Evolutionary conservation across 257 asterid genomes (phyloP).

Genomic region (Cruciata laevipes): DNA sequence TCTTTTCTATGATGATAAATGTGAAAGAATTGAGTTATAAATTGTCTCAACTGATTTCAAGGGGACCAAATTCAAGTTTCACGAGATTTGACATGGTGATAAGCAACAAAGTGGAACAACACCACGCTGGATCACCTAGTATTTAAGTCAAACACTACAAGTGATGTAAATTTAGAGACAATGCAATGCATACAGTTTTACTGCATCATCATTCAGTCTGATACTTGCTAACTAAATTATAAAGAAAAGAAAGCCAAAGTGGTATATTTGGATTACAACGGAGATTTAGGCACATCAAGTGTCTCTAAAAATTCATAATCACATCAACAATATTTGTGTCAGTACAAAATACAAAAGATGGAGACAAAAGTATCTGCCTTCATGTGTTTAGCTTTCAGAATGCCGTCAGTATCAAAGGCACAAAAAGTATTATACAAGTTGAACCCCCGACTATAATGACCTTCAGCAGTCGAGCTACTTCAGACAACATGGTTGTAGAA

Average conservation of each 20-base stretch:
- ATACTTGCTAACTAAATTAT: too few species aligned
- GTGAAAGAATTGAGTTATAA: too few species aligned
- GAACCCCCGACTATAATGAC: slow-evolving; percentile 92
- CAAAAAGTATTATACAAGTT: slow-evolving; percentile 79
- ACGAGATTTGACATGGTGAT: too few species aligned
- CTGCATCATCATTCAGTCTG: too few species aligned
- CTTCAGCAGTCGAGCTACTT: slow-evolving; percentile 57
- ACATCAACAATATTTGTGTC: slow-evolving; percentile 8
- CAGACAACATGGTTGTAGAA: slow-evolving; percentile 87
- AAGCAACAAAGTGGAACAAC: too few species aligned
- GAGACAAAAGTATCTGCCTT: slow-evolving; percentile 48
- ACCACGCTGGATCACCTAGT: too few species aligned
- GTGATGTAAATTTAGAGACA: too few species aligned
- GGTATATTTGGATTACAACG: neutral
- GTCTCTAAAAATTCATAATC: slow-evolving; percentile 1
- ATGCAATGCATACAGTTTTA: too few species aligned
- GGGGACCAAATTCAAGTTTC: too few species aligned
- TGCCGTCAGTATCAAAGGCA: slow-evolving; percentile 78
- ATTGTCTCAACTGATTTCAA: too few species aligned
- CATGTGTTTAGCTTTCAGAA: slow-evolving; percentile 82
- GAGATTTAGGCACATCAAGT: neutral
- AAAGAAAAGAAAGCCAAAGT: neutral
- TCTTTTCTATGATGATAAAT: too few species aligned
- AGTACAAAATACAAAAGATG: slow-evolving; percentile 9
- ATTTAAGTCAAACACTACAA: too few species aligned